Conservation (phyloP, 164 flowering plant species). For the Pachysandra terminalis region DNA sequence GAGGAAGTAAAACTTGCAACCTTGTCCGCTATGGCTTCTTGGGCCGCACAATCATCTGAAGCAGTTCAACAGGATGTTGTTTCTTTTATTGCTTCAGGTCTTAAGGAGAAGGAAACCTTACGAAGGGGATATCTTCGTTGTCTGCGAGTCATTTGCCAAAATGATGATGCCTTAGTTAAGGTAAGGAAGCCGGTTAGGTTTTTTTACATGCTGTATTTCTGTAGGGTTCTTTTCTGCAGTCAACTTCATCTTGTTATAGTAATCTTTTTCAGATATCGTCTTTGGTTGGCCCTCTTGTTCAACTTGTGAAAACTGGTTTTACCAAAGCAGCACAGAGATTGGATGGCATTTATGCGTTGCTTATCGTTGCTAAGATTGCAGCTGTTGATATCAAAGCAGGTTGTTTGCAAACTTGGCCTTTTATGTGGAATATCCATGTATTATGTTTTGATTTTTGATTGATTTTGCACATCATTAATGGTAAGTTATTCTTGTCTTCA, state of each 20-base stretch:
- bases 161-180: slow-evolving; percentile 52
- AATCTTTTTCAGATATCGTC: slow-evolving; percentile 54
- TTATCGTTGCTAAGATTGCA: slow-evolving; percentile 62
- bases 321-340: slow-evolving; percentile 85
- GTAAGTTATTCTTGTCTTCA: slow-evolving; percentile 9
- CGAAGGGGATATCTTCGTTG: slow-evolving; percentile 94
- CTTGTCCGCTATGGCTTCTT: slow-evolving; percentile 65
- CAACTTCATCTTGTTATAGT: neutral
- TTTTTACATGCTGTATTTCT: slow-evolving; percentile 2
- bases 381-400: slow-evolving; percentile 86
- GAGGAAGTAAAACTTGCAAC: slow-evolving; percentile 89
- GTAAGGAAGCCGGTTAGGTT: slow-evolving; percentile 25
- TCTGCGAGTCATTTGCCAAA: slow-evolving; percentile 53
- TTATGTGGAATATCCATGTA: neutral
- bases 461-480: neutral
- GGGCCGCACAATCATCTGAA: slow-evolving; percentile 70
- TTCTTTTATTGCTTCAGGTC: slow-evolving; percentile 69
- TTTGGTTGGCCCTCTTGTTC: slow-evolving; percentile 73
- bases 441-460: neutral
- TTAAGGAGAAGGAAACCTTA: slow-evolving; percentile 88
- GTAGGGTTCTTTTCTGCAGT: slow-evolving; percentile 4
- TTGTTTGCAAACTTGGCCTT: slow-evolving; percentile 12
- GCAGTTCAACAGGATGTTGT: slow-evolving; percentile 52
- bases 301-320: slow-evolving; percentile 86
- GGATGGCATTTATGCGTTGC: slow-evolving; percentile 90